Evolutionary conservation across 768 basidiomycete species (phyloP).

Genomic region (Termitomyces sp.): DNA sequence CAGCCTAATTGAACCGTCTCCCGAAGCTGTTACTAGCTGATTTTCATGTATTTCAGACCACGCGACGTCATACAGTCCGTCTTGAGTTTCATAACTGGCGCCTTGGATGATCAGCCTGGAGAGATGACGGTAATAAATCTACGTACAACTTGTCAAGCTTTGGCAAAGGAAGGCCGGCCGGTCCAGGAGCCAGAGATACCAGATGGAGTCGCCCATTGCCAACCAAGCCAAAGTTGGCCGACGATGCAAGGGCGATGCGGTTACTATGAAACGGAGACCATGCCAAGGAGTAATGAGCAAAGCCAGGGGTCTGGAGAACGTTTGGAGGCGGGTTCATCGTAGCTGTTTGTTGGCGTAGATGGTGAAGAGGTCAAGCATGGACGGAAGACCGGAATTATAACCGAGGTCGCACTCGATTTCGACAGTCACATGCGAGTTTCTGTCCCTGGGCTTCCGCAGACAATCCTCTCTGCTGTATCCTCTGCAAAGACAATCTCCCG

Average conservation of each 20-base stretch:
- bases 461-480: constrained; percentile 41
- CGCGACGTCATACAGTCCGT: constrained; percentile 84
- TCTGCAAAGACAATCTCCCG: constrained; percentile 32
- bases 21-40: constrained; percentile 84
- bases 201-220: constrained; percentile 90
- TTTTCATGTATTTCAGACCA: constrained; percentile 97
- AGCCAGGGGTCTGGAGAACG: constrained; percentile 67
- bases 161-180: constrained; percentile 35
- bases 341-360: neutral
- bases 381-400: constrained; percentile 8
- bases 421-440: constrained; percentile 69
- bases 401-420: constrained; percentile 16
- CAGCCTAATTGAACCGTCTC: constrained; percentile 83
- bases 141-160: constrained; percentile 68
- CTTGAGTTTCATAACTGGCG: constrained; percentile 80
- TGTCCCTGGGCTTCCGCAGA: constrained; percentile 67
- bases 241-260: constrained; percentile 72
- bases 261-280: constrained; percentile 85
- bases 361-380: neutral
- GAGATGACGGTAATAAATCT: neutral
- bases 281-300: constrained; percentile 74
- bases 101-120: constrained; percentile 19
- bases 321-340: constrained; percentile 37
- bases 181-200: constrained; percentile 44
- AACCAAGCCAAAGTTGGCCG: constrained; percentile 92